A percentile compares a stretch with the other conserved stretches of the same genome.
Conservation (phyloP, 768 basidiomycete species). For the Leccinum rimulosum region DNA sequence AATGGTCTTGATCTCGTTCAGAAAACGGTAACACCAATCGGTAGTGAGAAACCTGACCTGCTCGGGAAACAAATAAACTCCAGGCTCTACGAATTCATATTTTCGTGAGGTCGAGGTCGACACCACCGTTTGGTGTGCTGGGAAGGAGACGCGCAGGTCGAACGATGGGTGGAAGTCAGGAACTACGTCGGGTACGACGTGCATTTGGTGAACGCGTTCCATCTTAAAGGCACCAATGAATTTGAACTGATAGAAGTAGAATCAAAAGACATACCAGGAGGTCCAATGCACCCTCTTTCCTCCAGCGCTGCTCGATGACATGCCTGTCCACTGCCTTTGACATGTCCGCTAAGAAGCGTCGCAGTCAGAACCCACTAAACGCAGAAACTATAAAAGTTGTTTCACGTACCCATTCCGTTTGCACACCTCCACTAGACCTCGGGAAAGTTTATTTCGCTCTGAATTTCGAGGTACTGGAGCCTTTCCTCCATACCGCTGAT, state of each 20-base stretch:
- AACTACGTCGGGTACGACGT: slow-evolving; percentile 85
- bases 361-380: not conserved
- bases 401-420: slow-evolving; percentile 64
- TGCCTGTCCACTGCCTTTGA: slow-evolving; percentile 70
- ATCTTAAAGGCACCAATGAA: slow-evolving; percentile 49
- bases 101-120: slow-evolving; percentile 21
- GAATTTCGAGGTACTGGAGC: slow-evolving; percentile 65
- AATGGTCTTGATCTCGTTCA: slow-evolving; percentile 48
- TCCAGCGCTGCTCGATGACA: slow-evolving; percentile 81
- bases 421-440: slow-evolving; percentile 73
- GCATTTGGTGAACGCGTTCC: slow-evolving; percentile 91
- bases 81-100: slow-evolving; percentile 59
- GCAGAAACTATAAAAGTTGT: not conserved
- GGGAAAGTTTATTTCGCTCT: slow-evolving; percentile 83
- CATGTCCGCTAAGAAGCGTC: slow-evolving; percentile 53
- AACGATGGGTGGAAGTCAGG: slow-evolving; percentile 67
- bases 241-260: not conserved
- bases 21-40: not conserved
- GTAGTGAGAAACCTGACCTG: slow-evolving; percentile 47
- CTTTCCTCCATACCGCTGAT: slow-evolving; percentile 47
- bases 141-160: slow-evolving; percentile 68
- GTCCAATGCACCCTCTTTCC: slow-evolving; percentile 80
- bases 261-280: slow-evolving; percentile 51
- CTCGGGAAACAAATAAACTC: slow-evolving; percentile 60
- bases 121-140: slow-evolving; percentile 25